These are phyloP conservation scores for Macrolepiota albuminosa DNA, from an alignment of 768 basidiomycete species.

Conservation along the genomic window DNA sequence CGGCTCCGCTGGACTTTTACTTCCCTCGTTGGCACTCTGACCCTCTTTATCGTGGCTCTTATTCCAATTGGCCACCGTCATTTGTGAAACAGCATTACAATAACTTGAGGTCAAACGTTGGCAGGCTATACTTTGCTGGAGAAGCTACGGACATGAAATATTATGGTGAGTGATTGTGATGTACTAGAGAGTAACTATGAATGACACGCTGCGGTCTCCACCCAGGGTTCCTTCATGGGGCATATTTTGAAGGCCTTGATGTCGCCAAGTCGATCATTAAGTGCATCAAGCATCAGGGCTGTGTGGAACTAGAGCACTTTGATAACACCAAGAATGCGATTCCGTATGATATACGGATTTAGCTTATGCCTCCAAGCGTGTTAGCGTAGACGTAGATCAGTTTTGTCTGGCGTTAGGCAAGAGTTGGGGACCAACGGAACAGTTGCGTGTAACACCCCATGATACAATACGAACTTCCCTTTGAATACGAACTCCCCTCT, in stretches of 20 bases:
- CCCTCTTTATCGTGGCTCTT: conserved; percentile 54
- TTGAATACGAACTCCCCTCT: neutral
- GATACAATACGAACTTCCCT: neutral
- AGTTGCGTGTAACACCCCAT: neutral
- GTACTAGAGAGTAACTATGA: neutral
- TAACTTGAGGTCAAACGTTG: conserved; percentile 52
- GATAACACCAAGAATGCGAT: conserved; percentile 20
- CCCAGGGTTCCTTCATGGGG: conserved; percentile 53
- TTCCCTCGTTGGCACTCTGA: conserved; percentile 52
- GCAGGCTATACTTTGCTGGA: conserved; percentile 56
- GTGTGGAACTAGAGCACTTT: conserved; percentile 19
- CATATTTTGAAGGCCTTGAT: conserved; percentile 49
- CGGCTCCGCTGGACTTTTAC: conserved; percentile 51
- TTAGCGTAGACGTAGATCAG: neutral
- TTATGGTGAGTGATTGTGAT: conserved; percentile 38
- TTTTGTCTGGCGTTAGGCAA: neutral
- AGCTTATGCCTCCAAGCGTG: neutral
- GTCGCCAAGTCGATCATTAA: conserved; percentile 34
- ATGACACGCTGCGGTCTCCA: neutral
- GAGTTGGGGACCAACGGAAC: neutral
- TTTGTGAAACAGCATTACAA: conserved; percentile 50
- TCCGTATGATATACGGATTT: conserved; percentile 18
- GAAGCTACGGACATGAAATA: conserved; percentile 56
- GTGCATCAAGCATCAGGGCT: conserved; percentile 30
- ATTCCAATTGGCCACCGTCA: conserved; percentile 66